Conservation (phyloP, 1,284 basidiomycete species). For the Naganishia albida region DNA sequence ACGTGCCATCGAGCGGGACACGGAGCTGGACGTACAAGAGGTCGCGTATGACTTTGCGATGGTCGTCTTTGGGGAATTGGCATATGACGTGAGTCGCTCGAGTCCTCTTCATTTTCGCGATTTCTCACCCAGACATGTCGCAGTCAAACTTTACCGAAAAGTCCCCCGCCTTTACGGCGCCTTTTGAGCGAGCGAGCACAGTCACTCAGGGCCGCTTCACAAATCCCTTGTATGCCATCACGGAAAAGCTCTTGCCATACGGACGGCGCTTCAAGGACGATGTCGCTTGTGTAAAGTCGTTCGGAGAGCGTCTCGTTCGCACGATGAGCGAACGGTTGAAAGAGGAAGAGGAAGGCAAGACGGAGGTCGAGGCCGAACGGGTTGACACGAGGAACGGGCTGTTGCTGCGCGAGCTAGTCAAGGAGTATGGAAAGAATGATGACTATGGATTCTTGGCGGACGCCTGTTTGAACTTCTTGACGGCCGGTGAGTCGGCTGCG, state of each 20-base stretch:
- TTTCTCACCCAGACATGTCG: neutral
- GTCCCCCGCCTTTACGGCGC: slow-evolving; percentile 26
- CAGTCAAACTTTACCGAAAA: slow-evolving; percentile 29
- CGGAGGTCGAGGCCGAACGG: neutral
- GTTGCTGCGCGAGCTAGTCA: slow-evolving; percentile 32
- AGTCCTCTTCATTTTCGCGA: neutral
- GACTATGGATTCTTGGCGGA: slow-evolving; percentile 35
- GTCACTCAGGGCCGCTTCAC: slow-evolving; percentile 30
- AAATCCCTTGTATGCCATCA: slow-evolving; percentile 30
- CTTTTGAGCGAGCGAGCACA: slow-evolving; percentile 31
- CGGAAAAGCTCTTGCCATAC: slow-evolving; percentile 23
- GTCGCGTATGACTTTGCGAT: slow-evolving; percentile 35
- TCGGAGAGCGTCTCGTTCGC: slow-evolving; percentile 30
- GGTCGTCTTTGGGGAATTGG: slow-evolving; percentile 38
- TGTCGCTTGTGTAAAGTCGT: slow-evolving; percentile 28
- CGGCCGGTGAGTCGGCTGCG: slow-evolving; percentile 36
- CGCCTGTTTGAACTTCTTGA: slow-evolving; percentile 37
- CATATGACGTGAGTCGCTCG: slow-evolving; percentile 35
- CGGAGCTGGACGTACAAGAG: slow-evolving; percentile 33
- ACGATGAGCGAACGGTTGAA: slow-evolving; percentile 26
- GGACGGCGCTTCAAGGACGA: slow-evolving; percentile 27
- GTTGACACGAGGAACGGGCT: slow-evolving; percentile 4
- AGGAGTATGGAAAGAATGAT: slow-evolving; percentile 27
- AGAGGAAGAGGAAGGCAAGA: slow-evolving; percentile 28
- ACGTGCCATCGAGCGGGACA: slow-evolving; percentile 2